Percentiles rank a stretch among this genome's conserved stretches.
phyloP scores from a whole-genome alignment of 768 basidiomycete species.

The Suillus alpinus region DNA sequence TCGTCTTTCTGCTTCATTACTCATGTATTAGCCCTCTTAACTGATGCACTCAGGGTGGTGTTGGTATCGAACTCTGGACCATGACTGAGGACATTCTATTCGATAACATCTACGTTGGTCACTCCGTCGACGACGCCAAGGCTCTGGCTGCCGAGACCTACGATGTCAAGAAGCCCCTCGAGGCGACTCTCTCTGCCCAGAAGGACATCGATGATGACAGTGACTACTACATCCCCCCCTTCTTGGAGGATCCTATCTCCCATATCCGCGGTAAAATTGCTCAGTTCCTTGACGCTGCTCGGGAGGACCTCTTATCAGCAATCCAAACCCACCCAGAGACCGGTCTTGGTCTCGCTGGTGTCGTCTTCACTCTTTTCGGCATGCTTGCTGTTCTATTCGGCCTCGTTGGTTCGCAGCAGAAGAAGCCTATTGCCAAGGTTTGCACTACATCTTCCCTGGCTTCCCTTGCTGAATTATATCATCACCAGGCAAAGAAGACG shows the following conservation, averaged over 20 bases:
- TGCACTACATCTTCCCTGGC: constrained; percentile 11
- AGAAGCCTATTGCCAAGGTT: constrained; percentile 72
- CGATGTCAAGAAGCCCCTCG: constrained; percentile 82
- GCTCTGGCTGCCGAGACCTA: constrained; percentile 85
- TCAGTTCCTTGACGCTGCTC: constrained; percentile 76
- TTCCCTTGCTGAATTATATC: not conserved
- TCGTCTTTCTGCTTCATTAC: constrained; percentile 22
- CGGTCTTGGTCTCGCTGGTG: constrained; percentile 71
- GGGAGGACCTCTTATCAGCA: constrained; percentile 73
- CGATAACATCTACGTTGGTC: constrained; percentile 91
- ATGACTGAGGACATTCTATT: constrained; percentile 97
- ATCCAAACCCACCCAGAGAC: constrained; percentile 90
- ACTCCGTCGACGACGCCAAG: constrained; percentile 85
- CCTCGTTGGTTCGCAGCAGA: constrained; percentile 69
- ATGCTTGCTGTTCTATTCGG: constrained; percentile 82
- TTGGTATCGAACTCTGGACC: constrained; percentile 98
- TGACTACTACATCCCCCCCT: constrained; percentile 42
- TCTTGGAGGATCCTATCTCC: constrained; percentile 55
- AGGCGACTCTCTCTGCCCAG: constrained; percentile 50
- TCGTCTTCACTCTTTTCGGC: constrained; percentile 76
- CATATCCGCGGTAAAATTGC: constrained; percentile 68
- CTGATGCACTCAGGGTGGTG: constrained; percentile 62
- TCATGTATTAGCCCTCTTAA: constrained; percentile 1
- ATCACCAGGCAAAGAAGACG: constrained; percentile 69
- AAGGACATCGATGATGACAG: constrained; percentile 47